Conservation (phyloP, 2,329 filamentous ascomycete genomes). For the Cytospora schulzeri region DNA sequence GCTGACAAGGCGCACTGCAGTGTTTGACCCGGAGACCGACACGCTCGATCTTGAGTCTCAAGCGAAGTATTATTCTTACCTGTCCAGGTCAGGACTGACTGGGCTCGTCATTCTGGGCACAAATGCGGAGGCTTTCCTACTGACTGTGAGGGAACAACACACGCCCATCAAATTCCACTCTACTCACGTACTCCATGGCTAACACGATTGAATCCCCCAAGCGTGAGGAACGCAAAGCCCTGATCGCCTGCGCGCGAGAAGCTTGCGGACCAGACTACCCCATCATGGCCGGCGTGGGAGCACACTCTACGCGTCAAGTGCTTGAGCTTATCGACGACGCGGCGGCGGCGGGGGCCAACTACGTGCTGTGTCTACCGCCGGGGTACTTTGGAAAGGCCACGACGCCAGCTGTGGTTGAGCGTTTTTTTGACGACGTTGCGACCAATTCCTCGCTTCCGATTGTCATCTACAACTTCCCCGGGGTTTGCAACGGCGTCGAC, state of each 20-base stretch:
- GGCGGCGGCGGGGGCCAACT: conserved; percentile 61
- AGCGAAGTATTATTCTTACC: conserved; percentile 36
- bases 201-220: neutral
- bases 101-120: conserved; percentile 40
- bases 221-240: conserved; percentile 38
- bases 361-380: conserved; percentile 61
- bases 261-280: conserved; percentile 57
- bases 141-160: conserved; percentile 33
- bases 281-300: conserved; percentile 65
- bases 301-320: conserved; percentile 65
- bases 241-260: conserved; percentile 58
- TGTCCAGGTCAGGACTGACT: conserved; percentile 34
- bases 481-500: conserved; percentile 68
- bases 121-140: conserved; percentile 39
- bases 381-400: conserved; percentile 68
- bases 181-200: neutral
- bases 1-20: conserved; percentile 12
- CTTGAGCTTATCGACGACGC: conserved; percentile 63
- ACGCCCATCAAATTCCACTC: neutral
- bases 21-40: conserved; percentile 38
- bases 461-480: conserved; percentile 70
- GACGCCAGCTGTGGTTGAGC: conserved; percentile 56
- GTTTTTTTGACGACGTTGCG: conserved; percentile 62
- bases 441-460: conserved; percentile 56
- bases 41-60: conserved; percentile 35